These are phyloP conservation scores for Dictyostelium firmibasis DNA, from an alignment of 78 protist genomes.

Conservation along the genomic window DNA sequence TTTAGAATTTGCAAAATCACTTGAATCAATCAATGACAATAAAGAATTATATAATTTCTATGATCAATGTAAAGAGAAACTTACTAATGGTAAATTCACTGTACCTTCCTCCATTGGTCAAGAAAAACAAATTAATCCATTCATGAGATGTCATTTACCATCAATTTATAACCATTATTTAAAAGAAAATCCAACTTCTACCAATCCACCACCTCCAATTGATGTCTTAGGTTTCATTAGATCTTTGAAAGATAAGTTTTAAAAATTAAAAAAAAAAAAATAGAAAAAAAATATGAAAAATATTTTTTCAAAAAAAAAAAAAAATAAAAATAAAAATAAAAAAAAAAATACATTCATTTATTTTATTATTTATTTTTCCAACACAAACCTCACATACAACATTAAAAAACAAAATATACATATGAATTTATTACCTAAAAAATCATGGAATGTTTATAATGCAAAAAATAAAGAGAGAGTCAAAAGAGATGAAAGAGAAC, in stretches of 20 bases:
- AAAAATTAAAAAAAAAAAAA: neutral
- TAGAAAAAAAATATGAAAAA: neutral
- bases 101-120: constrained; percentile 85
- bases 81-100: constrained; percentile 56
- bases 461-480: constrained; percentile 55
- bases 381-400: neutral
- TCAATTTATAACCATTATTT: neutral
- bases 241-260: constrained; percentile 48
- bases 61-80: neutral
- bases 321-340: neutral
- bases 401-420: neutral
- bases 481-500: constrained; percentile 43
- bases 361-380: too few relatives aligned
- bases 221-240: constrained; percentile 47
- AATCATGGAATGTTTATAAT: constrained; percentile 58
- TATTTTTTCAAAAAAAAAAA: neutral
- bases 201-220: neutral
- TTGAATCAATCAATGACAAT: constrained; percentile 75
- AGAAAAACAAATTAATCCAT: constrained; percentile 83
- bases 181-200: neutral
- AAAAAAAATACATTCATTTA: neutral
- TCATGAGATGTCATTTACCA: constrained; percentile 80
- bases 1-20: constrained; percentile 82
- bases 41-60: neutral
- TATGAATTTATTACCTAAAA: constrained; percentile 57